phyloP scores from a whole-genome alignment of 2,329 filamentous ascomycete genomes.

The Chaetomium olivaceum region DNA sequence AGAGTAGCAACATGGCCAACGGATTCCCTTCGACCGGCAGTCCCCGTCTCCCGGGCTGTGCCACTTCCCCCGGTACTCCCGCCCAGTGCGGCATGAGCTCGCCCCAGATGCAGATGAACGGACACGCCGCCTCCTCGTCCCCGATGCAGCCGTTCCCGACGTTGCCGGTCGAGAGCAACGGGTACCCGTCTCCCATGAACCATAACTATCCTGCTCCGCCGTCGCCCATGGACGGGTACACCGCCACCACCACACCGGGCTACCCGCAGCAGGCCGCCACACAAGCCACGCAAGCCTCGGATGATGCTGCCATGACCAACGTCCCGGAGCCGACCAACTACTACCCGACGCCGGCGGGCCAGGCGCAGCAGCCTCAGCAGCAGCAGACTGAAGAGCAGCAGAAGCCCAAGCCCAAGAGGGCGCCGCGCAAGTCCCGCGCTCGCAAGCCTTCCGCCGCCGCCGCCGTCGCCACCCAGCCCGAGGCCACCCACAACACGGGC shows the following conservation, averaged over 20 bases:
- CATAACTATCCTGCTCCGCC: neutral
- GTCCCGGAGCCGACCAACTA: neutral
- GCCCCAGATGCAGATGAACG: neutral
- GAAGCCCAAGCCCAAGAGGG: conserved; percentile 5
- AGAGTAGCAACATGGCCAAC: neutral
- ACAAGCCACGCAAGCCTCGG: neutral
- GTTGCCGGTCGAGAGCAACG: neutral
- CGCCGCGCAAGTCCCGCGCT: conserved; percentile 17
- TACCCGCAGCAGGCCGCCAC: neutral
- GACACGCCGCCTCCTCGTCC: neutral
- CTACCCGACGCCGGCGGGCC: neutral
- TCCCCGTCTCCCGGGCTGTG: neutral
- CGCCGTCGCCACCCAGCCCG: neutral
- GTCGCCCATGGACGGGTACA: conserved; percentile 2
- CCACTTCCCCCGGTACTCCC: neutral
- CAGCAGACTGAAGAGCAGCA: neutral
- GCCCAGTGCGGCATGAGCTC: neutral
- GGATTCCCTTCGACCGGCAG: neutral
- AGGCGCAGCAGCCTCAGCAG: neutral
- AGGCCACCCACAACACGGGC: neutral
- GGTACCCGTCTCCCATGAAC: neutral
- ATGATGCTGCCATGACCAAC: neutral
- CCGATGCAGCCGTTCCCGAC: neutral
- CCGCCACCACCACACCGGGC: neutral
- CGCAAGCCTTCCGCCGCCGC: conserved; percentile 9